Base-by-base conservation (phyloP, 2,329 filamentous ascomycete species). In the Colletotrichum neosansevieriae region DNA sequence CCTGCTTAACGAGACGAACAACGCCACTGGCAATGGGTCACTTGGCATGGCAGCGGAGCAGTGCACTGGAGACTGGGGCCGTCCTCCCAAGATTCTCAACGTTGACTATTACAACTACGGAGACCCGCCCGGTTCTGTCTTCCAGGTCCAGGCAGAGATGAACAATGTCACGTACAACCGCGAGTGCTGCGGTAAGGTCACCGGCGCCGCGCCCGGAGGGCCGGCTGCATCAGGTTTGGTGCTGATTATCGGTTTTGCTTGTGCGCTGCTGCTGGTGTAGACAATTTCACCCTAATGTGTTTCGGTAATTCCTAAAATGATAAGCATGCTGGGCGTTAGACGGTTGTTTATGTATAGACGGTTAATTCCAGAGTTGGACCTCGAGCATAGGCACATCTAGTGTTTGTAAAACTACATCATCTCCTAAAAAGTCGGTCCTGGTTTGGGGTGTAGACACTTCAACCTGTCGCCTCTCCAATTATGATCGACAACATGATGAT, bases 91-190 rank as follows among this genome's bases (percentile, higher is more conserved):
- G 74, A 89, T 94, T 75, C 82, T 97, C 57, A 89, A 96, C 61
- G 92, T 96, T 29, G 93, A 97, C 77, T 96, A 93, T 78, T 97
- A 96, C 80, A 94, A 96, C 77, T 83, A 84, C 69, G 92, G 92
- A 34, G 83, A 80, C 40, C 86, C 78, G 36, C 84, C 81, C 3
- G 93, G 93, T 2, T 92, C 91, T 3, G 92, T 96, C 10, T 97
- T 97, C 74, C 85, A 91, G 75, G 90, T 91, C 6, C 91, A 90
- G 1, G 91, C 91, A 0, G 77, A 83, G 62, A 85, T 88, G 68
- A 95, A 94, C 78, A 89, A 91, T 67, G 91, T 94, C 63, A 91
- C 87, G 0, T 94, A 94, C 74, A 84, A 85, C 36, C 76, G 84
- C 13, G 72, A 79, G 21, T 91, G 88, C 75, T 91, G 89, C 72